Conservation (phyloP, 305 asterid species). For the Fraxinus nigra region DNA sequence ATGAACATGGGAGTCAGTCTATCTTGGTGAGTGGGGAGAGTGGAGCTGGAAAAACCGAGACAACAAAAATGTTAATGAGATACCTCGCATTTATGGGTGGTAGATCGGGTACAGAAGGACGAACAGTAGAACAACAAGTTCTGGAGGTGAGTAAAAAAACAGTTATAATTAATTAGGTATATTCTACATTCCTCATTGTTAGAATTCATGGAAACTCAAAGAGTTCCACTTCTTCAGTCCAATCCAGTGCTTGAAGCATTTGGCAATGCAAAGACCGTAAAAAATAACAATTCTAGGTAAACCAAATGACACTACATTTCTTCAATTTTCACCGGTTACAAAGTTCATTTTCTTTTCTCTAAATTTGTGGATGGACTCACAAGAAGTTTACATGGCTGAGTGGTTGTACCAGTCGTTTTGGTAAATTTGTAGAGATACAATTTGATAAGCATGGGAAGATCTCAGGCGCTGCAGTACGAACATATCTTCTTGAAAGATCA, state of each 20-base stretch:
- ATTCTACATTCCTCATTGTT: constrained; percentile 16
- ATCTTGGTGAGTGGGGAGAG: constrained; percentile 98
- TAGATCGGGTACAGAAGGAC: constrained; percentile 76
- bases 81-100: constrained; percentile 99
- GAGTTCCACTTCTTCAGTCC: constrained; percentile 48
- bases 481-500: constrained; percentile 96
- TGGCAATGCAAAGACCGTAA: constrained; percentile 94
- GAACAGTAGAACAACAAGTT: constrained; percentile 97
- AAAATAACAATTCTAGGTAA: constrained; percentile 93
- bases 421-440: constrained; percentile 95
- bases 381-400: constrained; percentile 47
- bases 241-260: constrained; percentile 97
- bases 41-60: constrained; percentile 97
- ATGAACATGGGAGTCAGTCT: constrained; percentile 88
- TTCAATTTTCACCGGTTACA: not conserved
- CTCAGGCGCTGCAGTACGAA: constrained; percentile 95
- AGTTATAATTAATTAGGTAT: not conserved
- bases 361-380: constrained; percentile 35
- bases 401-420: constrained; percentile 81
- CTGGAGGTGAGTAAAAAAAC: constrained; percentile 61
- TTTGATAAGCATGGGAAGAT: constrained; percentile 87
- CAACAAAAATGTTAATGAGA: constrained; percentile 92
- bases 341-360: not conserved
- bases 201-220: constrained; percentile 21
- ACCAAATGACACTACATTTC: constrained; percentile 4